Evolutionary conservation across 345 rosid genomes (phyloP), one percentile per base, ranked within the genome.

Genomic region (Brassica cretica): DNA sequence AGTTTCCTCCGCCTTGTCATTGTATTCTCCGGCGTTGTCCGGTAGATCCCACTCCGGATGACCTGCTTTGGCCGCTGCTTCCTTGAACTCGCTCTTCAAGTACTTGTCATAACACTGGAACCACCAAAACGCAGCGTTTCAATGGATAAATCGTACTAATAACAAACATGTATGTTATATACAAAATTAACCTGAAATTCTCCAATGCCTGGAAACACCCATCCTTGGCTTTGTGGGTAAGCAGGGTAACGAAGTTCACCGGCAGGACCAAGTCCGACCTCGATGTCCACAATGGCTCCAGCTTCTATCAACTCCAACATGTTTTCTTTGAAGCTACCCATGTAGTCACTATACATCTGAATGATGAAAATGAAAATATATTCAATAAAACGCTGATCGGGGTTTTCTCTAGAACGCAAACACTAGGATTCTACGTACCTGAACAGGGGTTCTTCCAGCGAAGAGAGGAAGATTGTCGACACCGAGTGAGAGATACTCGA

Each of bases 161-260:
- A 3, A 41, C 14, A 41, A 41, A 41, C 49, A 41, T 41, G 49
- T 41, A 41, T 41, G 49, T 10, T 41, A 41, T 41, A 41, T 21
- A 33, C 51, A 10, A 62, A 29, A 33, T 1, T 70, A 51, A 89
- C 96, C 91, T 88, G 96, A 67, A 92, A 94, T 75, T 94, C 98
- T 66, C 93, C 97, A 25, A 89, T 86, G 30, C 97, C 96, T 10
- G 98, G 94, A 75, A 84, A 94, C 37, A 74, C 82, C 96, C 97
- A 94, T 5, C 94, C 96, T 81, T 88, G 93, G 66, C 76, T 86
- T 82, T 76, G 71, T 1, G 93, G 90, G 77, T 91, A 94, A 76
- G 98, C 84, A 49, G 98, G 94, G 58, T 91, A 91, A 67, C 98
- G 85, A 7, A 91, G 90, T 82, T 94, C 98, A 56, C 97, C 97